phyloP scores from a whole-genome alignment of 2,329 filamentous ascomycete species.

The Ilyonectria mors-panacis region DNA sequence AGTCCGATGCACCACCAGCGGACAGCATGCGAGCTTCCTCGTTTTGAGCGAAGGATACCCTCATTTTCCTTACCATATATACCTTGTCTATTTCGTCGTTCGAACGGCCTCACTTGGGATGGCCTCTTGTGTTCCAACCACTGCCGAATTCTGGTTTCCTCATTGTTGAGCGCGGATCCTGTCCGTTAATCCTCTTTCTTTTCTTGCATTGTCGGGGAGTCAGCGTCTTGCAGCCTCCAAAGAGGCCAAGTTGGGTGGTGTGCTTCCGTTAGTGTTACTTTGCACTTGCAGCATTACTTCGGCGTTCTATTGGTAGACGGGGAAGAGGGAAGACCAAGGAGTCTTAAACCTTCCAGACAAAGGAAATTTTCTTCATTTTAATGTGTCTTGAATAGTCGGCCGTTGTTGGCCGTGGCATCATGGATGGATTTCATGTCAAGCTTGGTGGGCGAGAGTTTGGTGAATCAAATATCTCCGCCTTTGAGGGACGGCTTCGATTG shows the following conservation, averaged over 20 bases:
- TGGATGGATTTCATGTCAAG: slow-evolving; percentile 27
- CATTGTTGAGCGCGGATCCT: slow-evolving; percentile 35
- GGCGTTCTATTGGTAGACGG: slow-evolving; percentile 48
- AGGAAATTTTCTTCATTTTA: slow-evolving; percentile 20
- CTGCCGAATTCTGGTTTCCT: slow-evolving; percentile 16
- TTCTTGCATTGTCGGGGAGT: slow-evolving; percentile 47
- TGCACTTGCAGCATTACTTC: slow-evolving; percentile 44
- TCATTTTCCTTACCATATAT: slow-evolving; percentile 25
- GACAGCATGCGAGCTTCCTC: slow-evolving; percentile 15
- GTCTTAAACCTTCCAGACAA: slow-evolving; percentile 21
- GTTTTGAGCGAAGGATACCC: slow-evolving; percentile 23
- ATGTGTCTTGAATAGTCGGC: slow-evolving; percentile 32
- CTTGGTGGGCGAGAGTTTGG: slow-evolving; percentile 2
- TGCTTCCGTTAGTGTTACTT: slow-evolving; percentile 27
- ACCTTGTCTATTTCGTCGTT: slow-evolving; percentile 12
- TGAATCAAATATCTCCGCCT: slow-evolving; percentile 6
- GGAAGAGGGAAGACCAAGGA: slow-evolving; percentile 29
- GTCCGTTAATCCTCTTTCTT: slow-evolving; percentile 39
- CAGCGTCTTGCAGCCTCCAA: slow-evolving; percentile 33
- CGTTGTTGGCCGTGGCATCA: slow-evolving; percentile 32
- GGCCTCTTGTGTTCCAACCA: slow-evolving; percentile 23
- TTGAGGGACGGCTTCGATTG: not conserved
- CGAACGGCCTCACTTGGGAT: not conserved
- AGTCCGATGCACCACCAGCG: slow-evolving; percentile 13
- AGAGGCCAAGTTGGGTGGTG: slow-evolving; percentile 30